Evolutionary conservation across 2,329 filamentous ascomycete genomes (phyloP).

Genomic region (Fusarium armeniacum): DNA sequence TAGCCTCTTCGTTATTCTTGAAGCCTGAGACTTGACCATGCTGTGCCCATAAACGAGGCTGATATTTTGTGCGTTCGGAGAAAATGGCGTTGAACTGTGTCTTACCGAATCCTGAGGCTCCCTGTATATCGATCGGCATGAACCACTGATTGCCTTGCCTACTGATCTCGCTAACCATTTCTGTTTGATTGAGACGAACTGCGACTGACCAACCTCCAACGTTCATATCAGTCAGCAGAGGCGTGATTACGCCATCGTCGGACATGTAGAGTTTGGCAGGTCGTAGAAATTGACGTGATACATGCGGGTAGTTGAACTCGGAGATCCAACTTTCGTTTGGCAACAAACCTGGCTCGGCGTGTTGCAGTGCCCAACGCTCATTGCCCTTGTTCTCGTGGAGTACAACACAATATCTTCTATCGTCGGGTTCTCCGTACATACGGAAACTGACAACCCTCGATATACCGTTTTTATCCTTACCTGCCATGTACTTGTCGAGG

Average conservation of each 20-base stretch:
- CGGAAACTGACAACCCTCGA: slow-evolving; percentile 12
- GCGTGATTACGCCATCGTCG: slow-evolving; percentile 35
- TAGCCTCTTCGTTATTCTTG: slow-evolving; percentile 2
- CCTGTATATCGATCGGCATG: slow-evolving; percentile 33
- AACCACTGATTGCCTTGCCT: slow-evolving; percentile 5
- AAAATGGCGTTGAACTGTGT: slow-evolving; percentile 37
- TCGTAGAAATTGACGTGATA: slow-evolving; percentile 32
- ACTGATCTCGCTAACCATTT: neutral
- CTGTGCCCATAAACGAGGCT: slow-evolving; percentile 20
- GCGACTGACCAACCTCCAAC: slow-evolving; percentile 29
- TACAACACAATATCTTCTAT: slow-evolving; percentile 39
- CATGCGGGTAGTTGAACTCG: slow-evolving; percentile 3
- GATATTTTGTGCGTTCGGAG: slow-evolving; percentile 6
- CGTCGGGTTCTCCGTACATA: slow-evolving; percentile 30
- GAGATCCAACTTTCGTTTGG: neutral
- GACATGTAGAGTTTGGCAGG: slow-evolving; percentile 32
- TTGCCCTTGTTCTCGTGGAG: slow-evolving; percentile 36
- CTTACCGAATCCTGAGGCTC: slow-evolving; percentile 4
- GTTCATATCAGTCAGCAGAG: slow-evolving; percentile 34
- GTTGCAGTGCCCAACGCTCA: slow-evolving; percentile 18
- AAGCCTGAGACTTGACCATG: slow-evolving; percentile 6
- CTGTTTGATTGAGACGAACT: slow-evolving; percentile 4
- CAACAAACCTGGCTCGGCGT: neutral
- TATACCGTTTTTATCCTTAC: slow-evolving; percentile 13
- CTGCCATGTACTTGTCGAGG: slow-evolving; percentile 6